Conservation (phyloP, 1,139 yeast genomes). For the Yamadazyma atlantica region DNA sequence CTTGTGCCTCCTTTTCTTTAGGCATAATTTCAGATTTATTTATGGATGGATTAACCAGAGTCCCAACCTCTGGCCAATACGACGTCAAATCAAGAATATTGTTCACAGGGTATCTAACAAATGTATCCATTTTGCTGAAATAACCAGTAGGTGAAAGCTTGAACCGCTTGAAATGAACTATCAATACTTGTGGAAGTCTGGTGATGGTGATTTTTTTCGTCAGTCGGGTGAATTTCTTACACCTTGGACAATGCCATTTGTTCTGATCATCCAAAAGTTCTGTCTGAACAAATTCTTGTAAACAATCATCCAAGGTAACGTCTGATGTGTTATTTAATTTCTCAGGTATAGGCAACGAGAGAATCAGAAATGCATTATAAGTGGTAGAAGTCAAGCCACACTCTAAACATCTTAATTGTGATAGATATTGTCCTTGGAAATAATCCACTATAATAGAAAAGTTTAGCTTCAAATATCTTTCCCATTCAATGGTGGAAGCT, state of each 20-base stretch:
- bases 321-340: constrained; percentile 20
- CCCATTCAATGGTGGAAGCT: constrained; percentile 96
- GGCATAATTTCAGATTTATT: constrained; percentile 22
- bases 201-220: constrained; percentile 69
- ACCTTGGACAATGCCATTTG: constrained; percentile 86
- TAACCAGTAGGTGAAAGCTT: constrained; percentile 45
- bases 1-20: constrained; percentile 40
- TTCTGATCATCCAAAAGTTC: constrained; percentile 79
- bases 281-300: constrained; percentile 63
- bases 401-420: constrained; percentile 71
- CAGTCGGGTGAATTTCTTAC: constrained; percentile 66
- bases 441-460: constrained; percentile 82
- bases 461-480: constrained; percentile 79
- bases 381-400: constrained; percentile 86
- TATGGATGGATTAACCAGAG: constrained; percentile 22
- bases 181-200: constrained; percentile 68
- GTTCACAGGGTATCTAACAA: constrained; percentile 59
- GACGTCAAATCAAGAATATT: constrained; percentile 62
- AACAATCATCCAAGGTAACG: constrained; percentile 58
- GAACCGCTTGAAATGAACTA: constrained; percentile 81
- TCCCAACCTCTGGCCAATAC: constrained; percentile 70
- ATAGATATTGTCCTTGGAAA: constrained; percentile 88
- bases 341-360: constrained; percentile 72
- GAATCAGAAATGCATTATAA: constrained; percentile 74
- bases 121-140: constrained; percentile 60